A percentile compares a stretch with the other conserved stretches of the same genome.
These are phyloP conservation scores for Pseudopyrenochaeta lycopersici DNA, from an alignment of 2,329 filamentous ascomycete species.

Conservation along the genomic window DNA sequence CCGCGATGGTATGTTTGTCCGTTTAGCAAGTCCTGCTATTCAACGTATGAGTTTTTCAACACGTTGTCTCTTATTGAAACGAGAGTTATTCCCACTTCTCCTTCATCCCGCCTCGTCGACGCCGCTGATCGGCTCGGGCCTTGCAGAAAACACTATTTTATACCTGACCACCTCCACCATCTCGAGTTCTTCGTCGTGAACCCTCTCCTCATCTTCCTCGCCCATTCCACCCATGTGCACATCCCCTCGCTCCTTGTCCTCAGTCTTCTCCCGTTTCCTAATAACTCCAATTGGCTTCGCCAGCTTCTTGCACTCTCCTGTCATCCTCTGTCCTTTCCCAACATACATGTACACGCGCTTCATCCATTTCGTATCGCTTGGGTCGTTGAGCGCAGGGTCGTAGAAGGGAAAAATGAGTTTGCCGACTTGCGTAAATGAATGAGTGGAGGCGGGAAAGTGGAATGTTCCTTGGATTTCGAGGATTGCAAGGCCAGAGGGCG, in stretches of 20 bases:
- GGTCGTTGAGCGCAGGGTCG: constrained; percentile 56
- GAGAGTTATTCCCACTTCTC: background rate
- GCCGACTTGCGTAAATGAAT: constrained; percentile 66
- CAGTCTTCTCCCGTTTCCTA: constrained; percentile 50
- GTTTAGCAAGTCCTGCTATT: no score
- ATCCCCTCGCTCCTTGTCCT: constrained; percentile 22
- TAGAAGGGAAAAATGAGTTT: constrained; percentile 82
- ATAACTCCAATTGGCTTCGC: constrained; percentile 82
- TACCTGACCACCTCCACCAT: constrained; percentile 87
- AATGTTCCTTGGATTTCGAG: constrained; percentile 93
- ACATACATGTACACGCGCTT: constrained; percentile 88
- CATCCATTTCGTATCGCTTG: constrained; percentile 79
- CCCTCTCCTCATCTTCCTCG: constrained; percentile 15
- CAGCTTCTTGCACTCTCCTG: constrained; percentile 89
- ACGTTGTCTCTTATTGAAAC: background rate
- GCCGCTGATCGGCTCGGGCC: constrained; percentile 79
- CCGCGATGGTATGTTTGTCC: no score
- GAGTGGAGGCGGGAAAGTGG: constrained; percentile 68
- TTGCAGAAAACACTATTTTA: constrained; percentile 83
- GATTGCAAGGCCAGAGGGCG: constrained; percentile 86
- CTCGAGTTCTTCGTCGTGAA: constrained; percentile 69
- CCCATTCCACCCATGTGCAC: constrained; percentile 34
- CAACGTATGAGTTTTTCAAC: no score
- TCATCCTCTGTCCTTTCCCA: constrained; percentile 86
- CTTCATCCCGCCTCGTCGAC: constrained; percentile 27